phyloP scores from a whole-genome alignment of 2,329 filamentous ascomycete species.

The Helotiales sp. region DNA sequence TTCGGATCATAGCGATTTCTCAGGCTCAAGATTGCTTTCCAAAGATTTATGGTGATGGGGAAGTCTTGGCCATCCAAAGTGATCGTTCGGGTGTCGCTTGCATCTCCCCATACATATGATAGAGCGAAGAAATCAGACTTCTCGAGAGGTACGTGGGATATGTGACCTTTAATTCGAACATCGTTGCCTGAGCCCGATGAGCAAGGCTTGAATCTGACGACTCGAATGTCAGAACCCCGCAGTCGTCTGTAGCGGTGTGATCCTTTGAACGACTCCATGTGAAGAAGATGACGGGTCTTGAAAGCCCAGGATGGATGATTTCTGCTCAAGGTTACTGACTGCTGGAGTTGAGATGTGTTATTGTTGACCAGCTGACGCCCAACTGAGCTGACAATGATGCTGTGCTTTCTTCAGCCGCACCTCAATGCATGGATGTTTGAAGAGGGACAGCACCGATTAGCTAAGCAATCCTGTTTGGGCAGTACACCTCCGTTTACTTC shows the following conservation, averaged over 20 bases:
- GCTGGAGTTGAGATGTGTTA: too few species aligned
- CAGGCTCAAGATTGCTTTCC: neutral
- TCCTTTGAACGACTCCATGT: neutral
- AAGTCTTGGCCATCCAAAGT: neutral
- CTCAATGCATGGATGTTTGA: neutral
- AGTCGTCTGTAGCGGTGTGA: neutral
- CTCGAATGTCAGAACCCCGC: neutral
- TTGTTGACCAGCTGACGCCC: too few species aligned
- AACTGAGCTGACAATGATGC: neutral
- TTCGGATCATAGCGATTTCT: neutral
- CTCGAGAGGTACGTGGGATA: neutral
- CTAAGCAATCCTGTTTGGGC: neutral
- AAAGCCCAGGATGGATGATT: too few species aligned
- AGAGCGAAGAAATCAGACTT: neutral
- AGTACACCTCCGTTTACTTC: too few species aligned
- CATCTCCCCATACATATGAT: neutral
- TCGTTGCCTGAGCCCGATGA: neutral
- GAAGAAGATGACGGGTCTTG: neutral
- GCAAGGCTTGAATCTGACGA: neutral
- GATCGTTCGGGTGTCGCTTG: neutral
- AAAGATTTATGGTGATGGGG: neutral
- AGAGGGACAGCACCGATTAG: neutral
- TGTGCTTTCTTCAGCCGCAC: neutral
- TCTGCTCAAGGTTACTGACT: too few species aligned
- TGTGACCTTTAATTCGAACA: neutral